Percentiles rank a stretch among this genome's conserved stretches.
Evolutionary conservation across 1,284 basidiomycete species (phyloP).

Genomic region (Melanopsichium pennsylvanicum): DNA sequence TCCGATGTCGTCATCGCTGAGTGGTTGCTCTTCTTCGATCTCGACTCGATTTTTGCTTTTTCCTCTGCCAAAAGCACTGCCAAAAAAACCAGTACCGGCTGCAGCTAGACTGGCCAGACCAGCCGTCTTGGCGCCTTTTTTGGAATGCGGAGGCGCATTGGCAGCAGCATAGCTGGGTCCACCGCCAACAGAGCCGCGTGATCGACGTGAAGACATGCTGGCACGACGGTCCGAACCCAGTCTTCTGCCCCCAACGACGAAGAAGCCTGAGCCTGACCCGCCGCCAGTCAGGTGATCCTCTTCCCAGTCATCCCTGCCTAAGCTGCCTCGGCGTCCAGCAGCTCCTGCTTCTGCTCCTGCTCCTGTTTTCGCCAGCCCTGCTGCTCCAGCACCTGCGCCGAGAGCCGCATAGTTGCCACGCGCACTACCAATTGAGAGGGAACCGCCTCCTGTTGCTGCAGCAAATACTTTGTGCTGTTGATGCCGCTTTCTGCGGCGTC

Average conservation of each 20-base stretch:
- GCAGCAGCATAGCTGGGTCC: constrained; percentile 12
- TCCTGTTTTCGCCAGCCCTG: neutral
- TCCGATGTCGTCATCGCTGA: constrained; percentile 30
- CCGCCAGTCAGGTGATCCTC: constrained; percentile 47
- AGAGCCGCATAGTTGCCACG: constrained; percentile 45
- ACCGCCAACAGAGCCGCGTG: neutral
- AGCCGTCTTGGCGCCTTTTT: neutral
- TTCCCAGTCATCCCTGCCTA: constrained; percentile 49
- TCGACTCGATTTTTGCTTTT: constrained; percentile 11
- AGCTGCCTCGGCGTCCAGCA: constrained; percentile 18
- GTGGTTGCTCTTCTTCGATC: constrained; percentile 25
- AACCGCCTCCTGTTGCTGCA: constrained; percentile 21
- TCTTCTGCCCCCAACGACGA: constrained; percentile 47
- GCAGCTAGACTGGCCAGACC: constrained; percentile 12
- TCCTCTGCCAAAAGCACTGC: constrained; percentile 14
- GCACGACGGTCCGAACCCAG: constrained; percentile 14
- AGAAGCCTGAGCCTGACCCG: constrained; percentile 44
- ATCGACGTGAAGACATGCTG: constrained; percentile 23
- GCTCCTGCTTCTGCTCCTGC: constrained; percentile 29
- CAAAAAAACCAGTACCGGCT: constrained; percentile 23
- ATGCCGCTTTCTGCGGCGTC: constrained; percentile 24
- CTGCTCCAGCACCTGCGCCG: constrained; percentile 15
- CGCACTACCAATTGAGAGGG: constrained; percentile 11
- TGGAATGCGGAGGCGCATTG: constrained; percentile 9
- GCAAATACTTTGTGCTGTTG: constrained; percentile 15